Conservation (phyloP, 2,329 filamentous ascomycete species). For the Diplocarpon rosae region DNA sequence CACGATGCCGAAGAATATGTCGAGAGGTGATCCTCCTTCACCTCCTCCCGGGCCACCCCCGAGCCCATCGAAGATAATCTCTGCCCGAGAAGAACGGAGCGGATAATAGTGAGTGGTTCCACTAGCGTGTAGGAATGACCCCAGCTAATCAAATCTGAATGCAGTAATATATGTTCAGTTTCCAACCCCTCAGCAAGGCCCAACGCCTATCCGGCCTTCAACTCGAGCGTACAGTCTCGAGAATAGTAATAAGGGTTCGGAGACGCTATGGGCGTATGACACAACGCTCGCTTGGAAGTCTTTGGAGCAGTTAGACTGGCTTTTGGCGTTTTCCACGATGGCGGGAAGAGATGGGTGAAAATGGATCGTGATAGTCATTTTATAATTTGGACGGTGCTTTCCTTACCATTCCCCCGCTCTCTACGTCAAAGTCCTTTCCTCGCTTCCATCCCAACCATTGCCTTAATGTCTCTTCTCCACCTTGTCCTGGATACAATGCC, state of each 20-base stretch:
- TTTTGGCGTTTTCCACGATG: constrained; percentile 1
- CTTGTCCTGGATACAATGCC: constrained; percentile 53
- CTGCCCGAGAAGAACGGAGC: constrained; percentile 1
- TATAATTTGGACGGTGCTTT: constrained; percentile 35
- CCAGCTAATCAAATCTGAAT: background rate
- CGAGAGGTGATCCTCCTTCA: constrained; percentile 30
- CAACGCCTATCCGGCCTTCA: background rate
- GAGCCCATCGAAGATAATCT: constrained; percentile 23
- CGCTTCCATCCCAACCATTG: constrained; percentile 70
- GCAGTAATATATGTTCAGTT: background rate
- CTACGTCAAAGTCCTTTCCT: constrained; percentile 59
- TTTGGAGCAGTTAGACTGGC: background rate
- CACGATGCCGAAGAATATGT: constrained; percentile 18
- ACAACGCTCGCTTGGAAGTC: background rate
- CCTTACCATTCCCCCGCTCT: constrained; percentile 49
- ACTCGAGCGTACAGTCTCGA: too few relatives aligned
- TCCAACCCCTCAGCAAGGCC: background rate
- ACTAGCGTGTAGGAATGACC: background rate
- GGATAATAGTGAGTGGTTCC: constrained; percentile 7
- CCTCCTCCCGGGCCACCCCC: constrained; percentile 32
- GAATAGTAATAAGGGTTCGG: too few relatives aligned
- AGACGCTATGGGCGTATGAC: background rate
- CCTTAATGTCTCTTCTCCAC: constrained; percentile 57
- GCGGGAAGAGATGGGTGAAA: background rate
- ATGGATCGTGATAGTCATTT: constrained; percentile 12